These are phyloP conservation scores for Tricholoma bakamatsutake DNA, from an alignment of 768 basidiomycete species.

Conservation along the genomic window DNA sequence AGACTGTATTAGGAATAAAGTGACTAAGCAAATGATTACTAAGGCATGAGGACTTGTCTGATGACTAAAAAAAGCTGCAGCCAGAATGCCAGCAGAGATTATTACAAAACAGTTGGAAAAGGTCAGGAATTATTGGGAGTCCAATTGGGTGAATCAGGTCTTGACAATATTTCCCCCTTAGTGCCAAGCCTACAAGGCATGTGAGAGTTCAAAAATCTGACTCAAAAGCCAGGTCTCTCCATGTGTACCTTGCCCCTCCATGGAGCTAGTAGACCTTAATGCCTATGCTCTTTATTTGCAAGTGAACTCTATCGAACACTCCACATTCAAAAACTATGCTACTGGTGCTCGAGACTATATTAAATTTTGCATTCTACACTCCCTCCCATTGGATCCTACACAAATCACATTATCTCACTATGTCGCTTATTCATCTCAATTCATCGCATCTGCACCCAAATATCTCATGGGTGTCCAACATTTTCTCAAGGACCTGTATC, in stretches of 20 bases:
- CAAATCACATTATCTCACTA: slow-evolving; percentile 13
- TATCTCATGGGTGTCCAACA: slow-evolving; percentile 3
- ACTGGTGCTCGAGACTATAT: slow-evolving; percentile 18
- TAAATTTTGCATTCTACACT: slow-evolving; percentile 10
- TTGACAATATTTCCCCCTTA: too few relatives aligned
- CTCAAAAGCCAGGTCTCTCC: background rate
- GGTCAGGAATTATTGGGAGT: too few relatives aligned
- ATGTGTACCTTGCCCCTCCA: slow-evolving; percentile 3
- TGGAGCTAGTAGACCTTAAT: slow-evolving; percentile 12
- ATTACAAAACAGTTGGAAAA: too few relatives aligned
- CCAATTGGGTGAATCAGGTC: too few relatives aligned
- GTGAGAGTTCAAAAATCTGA: too few relatives aligned
- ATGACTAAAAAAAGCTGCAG: too few relatives aligned
- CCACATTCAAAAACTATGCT: slow-evolving; percentile 10
- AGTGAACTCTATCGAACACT: slow-evolving; percentile 15
- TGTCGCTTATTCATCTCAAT: slow-evolving; percentile 13
- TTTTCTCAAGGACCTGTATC: slow-evolving; percentile 2
- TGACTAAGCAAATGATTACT: too few relatives aligned
- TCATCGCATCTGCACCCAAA: slow-evolving; percentile 13
- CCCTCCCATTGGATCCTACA: slow-evolving; percentile 15
- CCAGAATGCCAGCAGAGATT: too few relatives aligned
- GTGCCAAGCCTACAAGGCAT: too few relatives aligned
- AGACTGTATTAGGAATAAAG: too few relatives aligned
- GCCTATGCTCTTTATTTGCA: slow-evolving; percentile 11
- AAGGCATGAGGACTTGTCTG: too few relatives aligned